Conservation (phyloP, 1,139 yeast genomes). For the Scheffersomyces parashehatae region DNA sequence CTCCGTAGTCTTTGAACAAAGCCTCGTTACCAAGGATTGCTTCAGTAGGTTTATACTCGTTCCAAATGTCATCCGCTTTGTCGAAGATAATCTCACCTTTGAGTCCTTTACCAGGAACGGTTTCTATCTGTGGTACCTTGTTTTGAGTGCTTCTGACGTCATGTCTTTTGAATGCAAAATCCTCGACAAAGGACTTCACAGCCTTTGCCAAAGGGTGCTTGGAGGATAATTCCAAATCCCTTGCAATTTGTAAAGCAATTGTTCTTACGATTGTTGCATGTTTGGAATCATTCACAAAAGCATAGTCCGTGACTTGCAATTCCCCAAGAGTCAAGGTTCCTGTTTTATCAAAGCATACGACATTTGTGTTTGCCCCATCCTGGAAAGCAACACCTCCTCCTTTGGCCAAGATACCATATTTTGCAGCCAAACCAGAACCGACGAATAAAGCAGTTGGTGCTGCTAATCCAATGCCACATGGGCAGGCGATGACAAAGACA, state of each 20-base stretch:
- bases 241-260: constrained; percentile 48
- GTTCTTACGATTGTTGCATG: constrained; percentile 17
- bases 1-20: constrained; percentile 47
- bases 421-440: constrained; percentile 50
- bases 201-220: constrained; percentile 72
- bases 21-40: constrained; percentile 69
- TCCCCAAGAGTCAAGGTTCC: constrained; percentile 76
- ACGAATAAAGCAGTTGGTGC: constrained; percentile 52
- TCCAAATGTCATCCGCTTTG: constrained; percentile 27
- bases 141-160: constrained; percentile 27
- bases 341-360: constrained; percentile 77
- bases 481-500: constrained; percentile 64
- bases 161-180: constrained; percentile 12
- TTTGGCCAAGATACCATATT: constrained; percentile 69
- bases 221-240: constrained; percentile 65
- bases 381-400: constrained; percentile 86
- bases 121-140: constrained; percentile 50
- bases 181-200: constrained; percentile 44
- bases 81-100: constrained; percentile 39
- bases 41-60: constrained; percentile 27
- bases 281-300: constrained; percentile 16
- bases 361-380: constrained; percentile 64
- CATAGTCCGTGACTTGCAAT: constrained; percentile 54
- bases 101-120: constrained; percentile 61
- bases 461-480: constrained; percentile 51